These are phyloP conservation scores for Penicillium sp. DNA, from an alignment of 2,329 filamentous ascomycete species.

Conservation along the genomic window DNA sequence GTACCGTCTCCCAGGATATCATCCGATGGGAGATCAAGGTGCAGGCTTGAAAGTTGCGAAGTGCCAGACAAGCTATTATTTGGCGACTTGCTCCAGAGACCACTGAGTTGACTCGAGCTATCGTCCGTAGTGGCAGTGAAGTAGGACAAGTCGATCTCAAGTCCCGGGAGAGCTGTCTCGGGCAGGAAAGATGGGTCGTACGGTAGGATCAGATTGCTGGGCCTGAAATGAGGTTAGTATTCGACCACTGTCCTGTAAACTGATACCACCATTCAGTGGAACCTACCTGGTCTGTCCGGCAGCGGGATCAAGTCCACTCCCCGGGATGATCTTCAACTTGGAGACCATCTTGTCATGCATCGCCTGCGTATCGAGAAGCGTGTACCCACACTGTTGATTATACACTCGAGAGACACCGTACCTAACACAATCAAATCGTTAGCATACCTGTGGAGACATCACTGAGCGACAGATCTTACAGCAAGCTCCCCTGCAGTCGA, in stretches of 20 bases:
- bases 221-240: conserved; percentile 59
- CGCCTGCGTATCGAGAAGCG: conserved; percentile 75
- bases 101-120: conserved; percentile 33
- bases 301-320: conserved; percentile 64
- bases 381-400: conserved; percentile 80
- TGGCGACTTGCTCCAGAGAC: conserved; percentile 36
- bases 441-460: not conserved
- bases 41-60: conserved; percentile 29
- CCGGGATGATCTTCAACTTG: conserved; percentile 59
- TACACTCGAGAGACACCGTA: conserved; percentile 84
- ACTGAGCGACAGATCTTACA: conserved; percentile 50
- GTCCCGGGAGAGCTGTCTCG: conserved; percentile 59
- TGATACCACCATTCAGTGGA: too few species aligned
- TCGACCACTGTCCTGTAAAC: not conserved
- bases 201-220: conserved; percentile 63
- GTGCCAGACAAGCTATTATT: conserved; percentile 30
- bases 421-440: conserved; percentile 31
- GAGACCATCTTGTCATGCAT: conserved; percentile 70
- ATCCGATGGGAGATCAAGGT: conserved; percentile 51
- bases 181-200: conserved; percentile 82
- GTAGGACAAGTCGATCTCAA: conserved; percentile 52
- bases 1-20: conserved; percentile 40
- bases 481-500: conserved; percentile 81
- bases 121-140: conserved; percentile 36
- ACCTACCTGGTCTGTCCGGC: conserved; percentile 70